Conservation (phyloP, 164 flowering plant species). For the Cinnamomum micranthum region DNA sequence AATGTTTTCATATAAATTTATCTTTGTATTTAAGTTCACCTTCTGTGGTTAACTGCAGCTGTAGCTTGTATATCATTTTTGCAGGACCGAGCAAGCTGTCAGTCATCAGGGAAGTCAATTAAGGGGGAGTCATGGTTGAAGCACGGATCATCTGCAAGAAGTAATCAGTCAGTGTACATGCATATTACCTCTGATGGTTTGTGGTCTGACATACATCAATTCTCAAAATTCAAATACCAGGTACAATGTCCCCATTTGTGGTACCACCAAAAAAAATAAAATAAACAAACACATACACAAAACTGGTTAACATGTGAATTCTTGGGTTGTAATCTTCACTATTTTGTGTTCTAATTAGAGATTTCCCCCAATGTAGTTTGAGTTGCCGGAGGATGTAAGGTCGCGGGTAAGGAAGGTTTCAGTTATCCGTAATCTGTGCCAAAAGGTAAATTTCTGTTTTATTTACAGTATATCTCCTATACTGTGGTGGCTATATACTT, state of each 20-base stretch:
- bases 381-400: constrained; percentile 72
- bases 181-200: constrained; percentile 53
- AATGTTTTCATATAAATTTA: too few relatives aligned
- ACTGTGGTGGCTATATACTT: too few relatives aligned
- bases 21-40: neutral
- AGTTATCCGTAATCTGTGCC: constrained; percentile 85
- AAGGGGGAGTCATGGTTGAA: constrained; percentile 47
- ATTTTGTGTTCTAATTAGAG: neutral
- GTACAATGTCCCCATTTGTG: constrained; percentile 30
- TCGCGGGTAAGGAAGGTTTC: constrained; percentile 61
- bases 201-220: constrained; percentile 84
- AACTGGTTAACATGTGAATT: neutral
- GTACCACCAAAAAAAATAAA: neutral
- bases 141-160: constrained; percentile 37
- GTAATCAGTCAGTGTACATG: constrained; percentile 43
- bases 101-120: constrained; percentile 44
- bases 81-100: constrained; percentile 54
- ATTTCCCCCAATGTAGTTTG: constrained; percentile 51
- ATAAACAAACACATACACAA: too few relatives aligned
- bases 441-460: constrained; percentile 55
- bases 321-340: neutral
- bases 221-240: constrained; percentile 86
- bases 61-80: neutral
- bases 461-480: too few relatives aligned
- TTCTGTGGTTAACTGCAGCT: neutral